Evolutionary conservation across 805 yeast genomes (phyloP).

Genomic region (Candida parachauliodes): DNA sequence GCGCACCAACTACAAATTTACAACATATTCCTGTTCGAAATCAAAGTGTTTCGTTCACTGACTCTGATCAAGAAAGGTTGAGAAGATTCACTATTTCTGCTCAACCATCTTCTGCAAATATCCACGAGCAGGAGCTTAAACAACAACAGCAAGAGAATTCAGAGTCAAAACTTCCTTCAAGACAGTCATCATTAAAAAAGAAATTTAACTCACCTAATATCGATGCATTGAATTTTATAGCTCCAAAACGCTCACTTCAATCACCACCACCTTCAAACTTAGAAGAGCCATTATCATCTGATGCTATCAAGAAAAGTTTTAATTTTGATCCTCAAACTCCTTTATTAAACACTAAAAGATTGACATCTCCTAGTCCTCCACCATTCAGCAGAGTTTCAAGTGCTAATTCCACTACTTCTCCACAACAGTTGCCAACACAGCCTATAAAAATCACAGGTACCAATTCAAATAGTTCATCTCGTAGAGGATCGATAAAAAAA

Average conservation of each 20-base stretch:
- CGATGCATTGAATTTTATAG: slow-evolving; percentile 8
- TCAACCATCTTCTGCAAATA: slow-evolving; percentile 36
- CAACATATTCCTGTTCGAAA: slow-evolving; percentile 5
- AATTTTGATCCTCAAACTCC: slow-evolving; percentile 4
- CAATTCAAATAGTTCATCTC: slow-evolving; percentile 14
- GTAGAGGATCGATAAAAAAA: slow-evolving; percentile 27
- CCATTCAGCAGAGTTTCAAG: slow-evolving; percentile 5
- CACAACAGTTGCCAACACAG: slow-evolving; percentile 6
- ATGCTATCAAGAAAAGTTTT: slow-evolving; percentile 4
- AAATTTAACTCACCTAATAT: slow-evolving; percentile 3
- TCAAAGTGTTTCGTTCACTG: slow-evolving; percentile 33
- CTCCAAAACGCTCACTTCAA: neutral
- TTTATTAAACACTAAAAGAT: neutral
- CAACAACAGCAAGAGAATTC: neutral
- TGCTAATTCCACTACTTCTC: slow-evolving; percentile 3
- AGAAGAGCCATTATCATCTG: slow-evolving; percentile 8
- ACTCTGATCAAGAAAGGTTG: slow-evolving; percentile 33
- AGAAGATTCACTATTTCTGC: slow-evolving; percentile 42
- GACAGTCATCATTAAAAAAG: slow-evolving; percentile 9
- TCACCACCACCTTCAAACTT: neutral
- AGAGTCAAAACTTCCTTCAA: slow-evolving; percentile 2
- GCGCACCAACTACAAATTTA: neutral
- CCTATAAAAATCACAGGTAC: slow-evolving; percentile 17
- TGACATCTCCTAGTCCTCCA: slow-evolving; percentile 11
- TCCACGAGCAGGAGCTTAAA: slow-evolving; percentile 10